Conservation (phyloP, 192 early-diverging fungal species). For the Radiomyces spectabilis region DNA sequence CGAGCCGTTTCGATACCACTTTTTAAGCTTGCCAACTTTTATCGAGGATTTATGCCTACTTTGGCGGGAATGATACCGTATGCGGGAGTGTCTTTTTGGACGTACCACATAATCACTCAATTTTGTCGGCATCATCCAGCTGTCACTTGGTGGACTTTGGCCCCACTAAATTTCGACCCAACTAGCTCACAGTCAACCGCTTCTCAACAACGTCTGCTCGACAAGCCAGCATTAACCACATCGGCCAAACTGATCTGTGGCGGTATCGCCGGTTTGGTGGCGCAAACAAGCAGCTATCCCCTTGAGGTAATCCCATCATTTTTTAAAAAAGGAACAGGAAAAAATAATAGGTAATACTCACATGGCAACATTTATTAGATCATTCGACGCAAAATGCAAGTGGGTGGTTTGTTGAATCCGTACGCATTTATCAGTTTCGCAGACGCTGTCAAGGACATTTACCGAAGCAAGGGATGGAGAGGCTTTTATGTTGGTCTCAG, state of each 20-base stretch:
- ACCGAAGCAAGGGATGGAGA: slow-evolving; percentile 52
- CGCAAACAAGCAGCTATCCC: slow-evolving; percentile 87
- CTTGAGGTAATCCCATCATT: slow-evolving; percentile 49
- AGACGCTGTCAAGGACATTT: slow-evolving; percentile 59
- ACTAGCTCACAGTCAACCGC: slow-evolving; percentile 8
- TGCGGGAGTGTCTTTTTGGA: slow-evolving; percentile 90
- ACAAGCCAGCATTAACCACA: slow-evolving; percentile 47
- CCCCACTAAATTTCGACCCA: slow-evolving; percentile 16
- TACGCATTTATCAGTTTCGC: slow-evolving; percentile 40
- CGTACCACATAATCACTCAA: slow-evolving; percentile 69
- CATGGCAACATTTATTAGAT: slow-evolving; percentile 33
- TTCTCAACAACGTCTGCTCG: slow-evolving; percentile 3
- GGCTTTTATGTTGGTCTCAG: slow-evolving; percentile 97
- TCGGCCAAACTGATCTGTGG: slow-evolving; percentile 79
- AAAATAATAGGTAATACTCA: background rate
- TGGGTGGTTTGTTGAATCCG: slow-evolving; percentile 56
- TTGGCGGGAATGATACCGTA: slow-evolving; percentile 94
- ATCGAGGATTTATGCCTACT: slow-evolving; percentile 86
- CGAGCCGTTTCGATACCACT: slow-evolving; percentile 29
- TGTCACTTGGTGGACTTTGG: slow-evolving; percentile 30
- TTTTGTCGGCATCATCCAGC: slow-evolving; percentile 43
- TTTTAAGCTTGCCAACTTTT: slow-evolving; percentile 94
- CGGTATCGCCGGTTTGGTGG: slow-evolving; percentile 74
- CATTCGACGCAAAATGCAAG: slow-evolving; percentile 79
- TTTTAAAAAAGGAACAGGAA: background rate